These are phyloP conservation scores for Triticum urartu DNA, from an alignment of 176 grass and related monocot genomes.

Conservation along the genomic window DNA sequence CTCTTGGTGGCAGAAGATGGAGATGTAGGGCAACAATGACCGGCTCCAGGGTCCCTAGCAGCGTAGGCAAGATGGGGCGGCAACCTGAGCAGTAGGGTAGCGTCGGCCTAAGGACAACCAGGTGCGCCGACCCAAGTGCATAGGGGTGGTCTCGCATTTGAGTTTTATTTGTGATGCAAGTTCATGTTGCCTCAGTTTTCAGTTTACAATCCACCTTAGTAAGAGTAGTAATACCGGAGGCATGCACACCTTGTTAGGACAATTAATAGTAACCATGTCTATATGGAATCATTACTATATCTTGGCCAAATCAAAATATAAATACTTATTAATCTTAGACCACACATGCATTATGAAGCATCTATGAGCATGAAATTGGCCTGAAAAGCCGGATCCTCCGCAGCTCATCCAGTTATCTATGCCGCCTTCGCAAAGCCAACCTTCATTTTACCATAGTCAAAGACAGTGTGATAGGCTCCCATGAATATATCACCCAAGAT, in stretches of 20 bases:
- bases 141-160: too few relatives aligned
- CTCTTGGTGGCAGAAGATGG: too few relatives aligned
- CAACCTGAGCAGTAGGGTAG: not conserved
- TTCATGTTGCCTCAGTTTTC: not conserved
- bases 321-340: not conserved
- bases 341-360: constrained; percentile 24
- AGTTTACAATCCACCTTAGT: not conserved
- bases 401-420: constrained; percentile 19
- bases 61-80: too few relatives aligned
- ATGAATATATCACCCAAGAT: constrained; percentile 95
- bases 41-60: too few relatives aligned
- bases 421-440: constrained; percentile 79
- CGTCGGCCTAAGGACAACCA: too few relatives aligned
- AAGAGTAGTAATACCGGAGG: not conserved
- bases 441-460: constrained; percentile 84
- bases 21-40: too few relatives aligned
- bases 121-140: too few relatives aligned
- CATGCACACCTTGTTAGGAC: not conserved
- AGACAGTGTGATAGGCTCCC: constrained; percentile 92
- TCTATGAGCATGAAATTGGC: not conserved
- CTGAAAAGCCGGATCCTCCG: not conserved
- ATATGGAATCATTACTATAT: not conserved
- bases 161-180: not conserved
- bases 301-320: not conserved
- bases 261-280: not conserved